These are phyloP conservation scores for Afroboletus lepidellus DNA, from an alignment of 1,284 basidiomycete genomes.

Conservation along the genomic window DNA sequence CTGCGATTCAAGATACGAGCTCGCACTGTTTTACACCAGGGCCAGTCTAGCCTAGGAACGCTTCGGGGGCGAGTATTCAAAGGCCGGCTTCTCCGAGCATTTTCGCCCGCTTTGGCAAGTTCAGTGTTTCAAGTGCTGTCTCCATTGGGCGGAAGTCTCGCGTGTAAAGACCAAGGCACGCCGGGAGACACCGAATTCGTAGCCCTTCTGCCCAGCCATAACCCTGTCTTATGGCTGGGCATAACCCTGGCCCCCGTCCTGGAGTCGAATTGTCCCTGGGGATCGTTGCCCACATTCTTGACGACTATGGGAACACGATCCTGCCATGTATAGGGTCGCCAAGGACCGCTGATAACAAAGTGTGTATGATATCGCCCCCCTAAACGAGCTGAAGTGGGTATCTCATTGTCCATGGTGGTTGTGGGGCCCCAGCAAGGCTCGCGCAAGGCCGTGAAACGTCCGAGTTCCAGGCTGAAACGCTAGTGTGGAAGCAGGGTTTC, in stretches of 20 bases:
- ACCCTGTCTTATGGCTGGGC: too few relatives aligned
- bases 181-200: constrained; percentile 48
- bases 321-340: constrained; percentile 58
- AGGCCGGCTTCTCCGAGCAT: constrained; percentile 39
- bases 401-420: constrained; percentile 40
- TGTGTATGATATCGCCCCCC: constrained; percentile 46
- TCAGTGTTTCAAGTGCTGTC: background rate
- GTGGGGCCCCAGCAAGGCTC: constrained; percentile 55
- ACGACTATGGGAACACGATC: constrained; percentile 34
- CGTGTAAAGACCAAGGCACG: constrained; percentile 47
- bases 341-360: constrained; percentile 39
- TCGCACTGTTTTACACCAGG: constrained; percentile 57
- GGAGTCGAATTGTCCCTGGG: constrained; percentile 16
- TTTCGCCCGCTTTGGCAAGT: constrained; percentile 50
- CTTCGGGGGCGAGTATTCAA: constrained; percentile 42
- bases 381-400: constrained; percentile 47
- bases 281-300: constrained; percentile 44
- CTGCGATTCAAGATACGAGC: constrained; percentile 17
- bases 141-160: background rate
- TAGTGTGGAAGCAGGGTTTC: background rate
- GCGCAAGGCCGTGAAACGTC: constrained; percentile 49
- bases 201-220: constrained; percentile 41
- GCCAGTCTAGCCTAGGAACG: constrained; percentile 34
- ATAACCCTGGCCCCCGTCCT: constrained; percentile 41
- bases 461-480: constrained; percentile 37